phyloP scores from a whole-genome alignment of 768 basidiomycete species.

The Exidia glandulosa region DNA sequence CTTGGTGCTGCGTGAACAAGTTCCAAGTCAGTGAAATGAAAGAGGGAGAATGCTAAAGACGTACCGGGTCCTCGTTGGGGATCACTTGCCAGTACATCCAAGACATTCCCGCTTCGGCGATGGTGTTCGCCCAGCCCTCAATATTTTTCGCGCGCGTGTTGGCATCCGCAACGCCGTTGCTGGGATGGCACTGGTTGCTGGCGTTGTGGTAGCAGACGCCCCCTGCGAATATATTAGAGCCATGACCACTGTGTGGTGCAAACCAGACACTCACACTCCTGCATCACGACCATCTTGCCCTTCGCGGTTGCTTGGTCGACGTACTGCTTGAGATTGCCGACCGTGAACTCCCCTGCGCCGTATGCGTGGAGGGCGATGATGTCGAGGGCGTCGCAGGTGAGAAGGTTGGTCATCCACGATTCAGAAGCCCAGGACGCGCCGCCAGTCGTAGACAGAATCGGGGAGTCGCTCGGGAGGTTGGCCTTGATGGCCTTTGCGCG shows the following conservation, averaged over 20 bases:
- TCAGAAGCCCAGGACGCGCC: slow-evolving; percentile 20
- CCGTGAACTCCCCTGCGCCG: too few species aligned
- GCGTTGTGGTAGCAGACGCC: slow-evolving; percentile 19
- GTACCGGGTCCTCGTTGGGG: too few species aligned
- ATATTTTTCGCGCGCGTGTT: slow-evolving; percentile 24
- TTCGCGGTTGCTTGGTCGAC: too few species aligned
- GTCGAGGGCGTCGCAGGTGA: slow-evolving; percentile 20
- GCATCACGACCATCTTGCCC: too few species aligned
- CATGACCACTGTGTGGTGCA: too few species aligned
- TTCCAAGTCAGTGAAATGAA: too few species aligned
- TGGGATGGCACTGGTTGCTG: slow-evolving; percentile 19
- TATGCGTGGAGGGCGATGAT: slow-evolving; percentile 29
- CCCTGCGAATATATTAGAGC: slow-evolving; percentile 10
- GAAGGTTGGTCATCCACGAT: slow-evolving; percentile 15
- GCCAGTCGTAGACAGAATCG: slow-evolving; percentile 19
- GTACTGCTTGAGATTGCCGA: too few species aligned
- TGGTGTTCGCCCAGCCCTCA: slow-evolving; percentile 20
- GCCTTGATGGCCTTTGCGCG: slow-evolving; percentile 17
- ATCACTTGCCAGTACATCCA: slow-evolving; percentile 31
- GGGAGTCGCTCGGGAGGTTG: slow-evolving; percentile 13
- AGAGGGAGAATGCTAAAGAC: too few species aligned
- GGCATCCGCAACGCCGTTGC: slow-evolving; percentile 11
- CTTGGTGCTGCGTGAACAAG: background rate
- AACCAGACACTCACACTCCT: too few species aligned
- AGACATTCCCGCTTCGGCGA: slow-evolving; percentile 25